Base-by-base conservation (phyloP, 2,329 filamentous ascomycete genomes). In the Coniochaeta sp. region DNA sequence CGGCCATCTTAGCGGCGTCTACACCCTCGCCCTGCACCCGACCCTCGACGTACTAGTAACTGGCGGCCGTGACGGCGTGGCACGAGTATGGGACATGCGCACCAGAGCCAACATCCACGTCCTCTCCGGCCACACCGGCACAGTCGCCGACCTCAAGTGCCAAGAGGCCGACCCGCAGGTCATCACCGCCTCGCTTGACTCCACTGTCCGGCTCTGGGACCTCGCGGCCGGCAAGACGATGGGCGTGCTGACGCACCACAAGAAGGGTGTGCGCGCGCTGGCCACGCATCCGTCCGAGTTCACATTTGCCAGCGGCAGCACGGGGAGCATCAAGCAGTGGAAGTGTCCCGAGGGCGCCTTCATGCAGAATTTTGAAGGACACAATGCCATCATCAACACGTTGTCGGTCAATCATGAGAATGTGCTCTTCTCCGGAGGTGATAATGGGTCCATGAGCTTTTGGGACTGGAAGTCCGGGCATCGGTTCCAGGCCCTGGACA, bases 401-500 rank as follows among this genome's bases (percentile, higher is more conserved):
- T 78, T 99, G 54, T 84, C 91, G 50, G 92, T 95, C 34, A 99
- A 99, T 73, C 90, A 96, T 69, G 91, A 97, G 72, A 95, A 97
- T 68, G 91, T 98, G 17, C 76, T 99, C 62, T 97, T 99, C 74
- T 95, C 92, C 2, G 95, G 95, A 60, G 93, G 88, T 55, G 95
- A 99, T 70, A 97, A 99, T 68, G 95, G 96, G 44, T 96, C 90
- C 38, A 95, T 98, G 80, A 90, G 87, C 66, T 99, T 99, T 79
- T 99, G 93, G 90, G 96, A 99, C 73, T 99, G 95, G 95, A 98
- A 98, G 77, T 90, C 92, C 0, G 95, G 96, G 0, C 86, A 99
- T 72, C 84, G 89, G 56, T 99, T 95, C 78, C 95, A 99, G 75
- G 84, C 86, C 9, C 82, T 93, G 14, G 93, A 99, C 67, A 96